A percentile compares a stretch with the other conserved stretches of the same genome.
Conservation (phyloP, 768 basidiomycete species). For the Podaxis sp. region DNA sequence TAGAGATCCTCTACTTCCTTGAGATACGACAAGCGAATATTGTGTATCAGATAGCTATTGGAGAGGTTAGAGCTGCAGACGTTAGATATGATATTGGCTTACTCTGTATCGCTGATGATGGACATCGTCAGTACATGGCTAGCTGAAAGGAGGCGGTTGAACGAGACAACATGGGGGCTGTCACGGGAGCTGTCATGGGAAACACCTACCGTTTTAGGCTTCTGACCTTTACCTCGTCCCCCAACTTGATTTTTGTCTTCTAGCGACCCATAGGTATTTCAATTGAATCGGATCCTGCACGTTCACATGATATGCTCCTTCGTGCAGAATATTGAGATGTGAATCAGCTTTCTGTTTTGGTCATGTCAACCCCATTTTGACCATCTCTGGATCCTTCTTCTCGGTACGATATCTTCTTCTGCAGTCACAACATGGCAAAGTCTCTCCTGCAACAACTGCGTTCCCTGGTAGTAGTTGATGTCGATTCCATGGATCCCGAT, state of each 20-base stretch:
- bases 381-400: constrained; percentile 17
- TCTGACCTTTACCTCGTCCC: neutral
- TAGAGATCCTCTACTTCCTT: constrained; percentile 87
- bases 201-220: neutral
- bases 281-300: no score
- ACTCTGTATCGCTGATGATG: constrained; percentile 65
- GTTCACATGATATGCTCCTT: no score
- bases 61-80: neutral
- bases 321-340: no score
- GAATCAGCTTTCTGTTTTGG: neutral
- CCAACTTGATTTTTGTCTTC: no score
- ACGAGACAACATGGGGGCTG: neutral
- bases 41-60: constrained; percentile 72
- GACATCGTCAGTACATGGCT: constrained; percentile 39
- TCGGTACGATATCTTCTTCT: neutral
- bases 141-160: neutral
- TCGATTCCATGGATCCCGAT: constrained; percentile 48
- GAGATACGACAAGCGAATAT: constrained; percentile 82
- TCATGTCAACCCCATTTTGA: neutral
- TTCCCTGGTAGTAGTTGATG: constrained; percentile 35
- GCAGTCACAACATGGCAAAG: constrained; percentile 1
- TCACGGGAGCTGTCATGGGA: neutral
- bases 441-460: constrained; percentile 33
- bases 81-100: constrained; percentile 16
- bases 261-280: no score